Conservation (phyloP, 768 basidiomycete genomes). For the Amanita rubescens region DNA sequence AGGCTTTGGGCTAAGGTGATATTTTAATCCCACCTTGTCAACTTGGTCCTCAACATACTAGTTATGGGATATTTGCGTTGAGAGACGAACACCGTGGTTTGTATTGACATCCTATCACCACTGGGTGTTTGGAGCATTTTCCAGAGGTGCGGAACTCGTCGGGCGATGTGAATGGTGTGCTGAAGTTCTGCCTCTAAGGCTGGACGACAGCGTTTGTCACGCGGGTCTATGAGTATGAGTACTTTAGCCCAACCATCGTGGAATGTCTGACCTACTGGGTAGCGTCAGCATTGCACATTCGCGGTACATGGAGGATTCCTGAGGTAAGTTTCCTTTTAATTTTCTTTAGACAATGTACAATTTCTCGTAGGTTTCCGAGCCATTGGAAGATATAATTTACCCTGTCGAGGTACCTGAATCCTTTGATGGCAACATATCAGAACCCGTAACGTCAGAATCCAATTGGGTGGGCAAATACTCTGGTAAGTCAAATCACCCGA, state of each 20-base stretch:
- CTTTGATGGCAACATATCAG: constrained; percentile 10
- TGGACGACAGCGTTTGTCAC: constrained; percentile 49
- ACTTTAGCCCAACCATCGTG: constrained; percentile 37
- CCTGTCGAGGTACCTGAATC: constrained; percentile 3
- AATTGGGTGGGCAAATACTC: constrained; percentile 36
- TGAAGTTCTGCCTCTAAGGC: constrained; percentile 26
- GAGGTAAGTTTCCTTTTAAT: constrained; percentile 30
- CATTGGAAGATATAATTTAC: constrained; percentile 3
- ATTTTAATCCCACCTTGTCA: neutral
- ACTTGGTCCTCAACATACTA: constrained; percentile 13
- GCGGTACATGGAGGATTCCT: constrained; percentile 25
- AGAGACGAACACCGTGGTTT: constrained; percentile 43
- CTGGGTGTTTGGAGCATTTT: constrained; percentile 58
- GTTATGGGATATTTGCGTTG: constrained; percentile 53
- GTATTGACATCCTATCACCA: constrained; percentile 52
- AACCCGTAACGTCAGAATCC: constrained; percentile 31
- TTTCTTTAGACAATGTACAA: constrained; percentile 14
- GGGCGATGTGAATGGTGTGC: neutral
- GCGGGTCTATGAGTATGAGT: constrained; percentile 33
- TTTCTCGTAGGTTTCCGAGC: constrained; percentile 1
- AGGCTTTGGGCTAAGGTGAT: constrained; percentile 55
- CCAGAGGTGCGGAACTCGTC: constrained; percentile 32
- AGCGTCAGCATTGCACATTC: constrained; percentile 40
- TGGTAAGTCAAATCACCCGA: constrained; percentile 19
- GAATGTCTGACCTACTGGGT: constrained; percentile 51